A percentile compares a stretch with the other conserved stretches of the same genome.
phyloP scores from a whole-genome alignment of 176 grass and related monocot genomes.

The Zizania latifolia region DNA sequence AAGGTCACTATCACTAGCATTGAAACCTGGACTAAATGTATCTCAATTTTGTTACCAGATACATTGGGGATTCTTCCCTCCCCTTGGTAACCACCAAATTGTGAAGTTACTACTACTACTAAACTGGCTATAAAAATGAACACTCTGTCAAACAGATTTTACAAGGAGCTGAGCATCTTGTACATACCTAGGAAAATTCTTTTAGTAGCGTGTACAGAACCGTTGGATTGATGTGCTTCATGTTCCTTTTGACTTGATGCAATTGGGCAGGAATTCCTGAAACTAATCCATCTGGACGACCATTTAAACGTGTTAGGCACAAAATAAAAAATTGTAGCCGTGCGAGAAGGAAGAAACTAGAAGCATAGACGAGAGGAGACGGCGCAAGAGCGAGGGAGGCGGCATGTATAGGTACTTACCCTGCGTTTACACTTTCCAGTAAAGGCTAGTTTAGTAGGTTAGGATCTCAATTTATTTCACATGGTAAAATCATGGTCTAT shows the following conservation, averaged over 20 bases:
- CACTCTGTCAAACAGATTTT: neutral
- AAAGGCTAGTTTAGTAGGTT: no score
- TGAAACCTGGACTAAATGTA: neutral
- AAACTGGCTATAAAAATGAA: neutral
- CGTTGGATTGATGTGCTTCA: conserved; percentile 32
- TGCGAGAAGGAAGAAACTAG: neutral
- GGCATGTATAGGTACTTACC: conserved; percentile 36
- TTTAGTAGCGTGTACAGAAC: conserved; percentile 28
- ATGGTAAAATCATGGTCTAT: no score
- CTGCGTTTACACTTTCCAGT: conserved; percentile 81
- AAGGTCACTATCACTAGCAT: neutral
- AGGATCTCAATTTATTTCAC: no score
- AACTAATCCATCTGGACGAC: neutral
- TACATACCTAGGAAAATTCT: conserved; percentile 17
- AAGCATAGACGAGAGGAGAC: no score
- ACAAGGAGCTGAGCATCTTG: neutral
- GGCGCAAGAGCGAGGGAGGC: neutral
- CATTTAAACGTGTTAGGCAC: no score
- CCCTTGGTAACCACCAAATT: neutral
- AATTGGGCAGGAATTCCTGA: neutral
- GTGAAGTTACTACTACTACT: neutral
- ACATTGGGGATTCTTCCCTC: neutral
- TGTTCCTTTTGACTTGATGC: conserved; percentile 27
- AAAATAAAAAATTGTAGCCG: no score
- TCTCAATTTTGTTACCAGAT: neutral